These are phyloP conservation scores for Rhododendron henanense DNA, from an alignment of 148 eudicot genomes.

Conservation along the genomic window DNA sequence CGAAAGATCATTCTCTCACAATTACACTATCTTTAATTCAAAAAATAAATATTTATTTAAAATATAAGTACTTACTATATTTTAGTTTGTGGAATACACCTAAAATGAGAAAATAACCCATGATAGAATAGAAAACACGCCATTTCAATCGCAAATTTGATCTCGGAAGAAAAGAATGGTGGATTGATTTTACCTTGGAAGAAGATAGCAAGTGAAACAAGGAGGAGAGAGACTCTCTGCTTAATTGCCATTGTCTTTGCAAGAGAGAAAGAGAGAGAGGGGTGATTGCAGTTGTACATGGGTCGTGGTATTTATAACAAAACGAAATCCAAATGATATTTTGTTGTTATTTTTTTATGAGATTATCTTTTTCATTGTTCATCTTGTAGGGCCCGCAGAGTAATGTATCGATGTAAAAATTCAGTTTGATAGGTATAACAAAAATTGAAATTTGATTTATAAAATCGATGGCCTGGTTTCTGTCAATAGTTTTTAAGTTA, in stretches of 20 bases:
- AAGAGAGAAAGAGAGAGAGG: background rate
- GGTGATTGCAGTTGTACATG: background rate
- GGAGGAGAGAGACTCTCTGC: background rate
- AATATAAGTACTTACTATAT: no score
- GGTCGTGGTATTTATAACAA: background rate
- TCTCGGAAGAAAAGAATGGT: background rate
- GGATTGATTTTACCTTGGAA: background rate
- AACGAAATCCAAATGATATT: no score
- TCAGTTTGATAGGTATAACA: no score
- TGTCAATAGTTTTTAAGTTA: no score
- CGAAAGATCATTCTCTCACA: no score
- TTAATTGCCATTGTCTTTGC: background rate
- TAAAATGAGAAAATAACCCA: background rate
- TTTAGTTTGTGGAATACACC: background rate
- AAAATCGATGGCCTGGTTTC: no score
- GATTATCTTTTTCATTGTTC: no score
- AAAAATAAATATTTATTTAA: no score
- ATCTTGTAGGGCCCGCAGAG: no score
- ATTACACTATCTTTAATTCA: no score
- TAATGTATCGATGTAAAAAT: rapidly evolving
- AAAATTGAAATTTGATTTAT: no score
- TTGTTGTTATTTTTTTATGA: no score
- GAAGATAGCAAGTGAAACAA: background rate
- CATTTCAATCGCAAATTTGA: background rate
- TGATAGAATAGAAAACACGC: background rate